Conservation (phyloP, 176 grass and related monocot genomes). For the Eleusine indica region DNA sequence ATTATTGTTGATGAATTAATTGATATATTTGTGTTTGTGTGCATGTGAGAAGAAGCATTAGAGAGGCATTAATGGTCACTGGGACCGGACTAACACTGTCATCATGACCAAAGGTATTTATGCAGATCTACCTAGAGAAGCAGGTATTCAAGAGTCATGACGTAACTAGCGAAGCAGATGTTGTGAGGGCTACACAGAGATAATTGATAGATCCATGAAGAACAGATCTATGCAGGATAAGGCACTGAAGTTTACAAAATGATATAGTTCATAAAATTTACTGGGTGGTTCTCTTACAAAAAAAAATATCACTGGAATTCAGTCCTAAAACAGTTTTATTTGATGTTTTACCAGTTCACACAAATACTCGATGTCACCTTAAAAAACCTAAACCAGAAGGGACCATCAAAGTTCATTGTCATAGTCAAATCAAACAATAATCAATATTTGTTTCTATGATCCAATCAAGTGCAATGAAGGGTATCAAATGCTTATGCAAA, state of each 20-base stretch:
- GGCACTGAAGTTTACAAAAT: no score
- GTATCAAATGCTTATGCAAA: constrained; percentile 40
- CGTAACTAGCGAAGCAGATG: no score
- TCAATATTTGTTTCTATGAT: constrained; percentile 4
- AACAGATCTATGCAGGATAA: no score
- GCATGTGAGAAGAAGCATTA: neutral
- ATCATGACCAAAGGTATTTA: neutral
- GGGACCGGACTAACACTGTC: neutral
- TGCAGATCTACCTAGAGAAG: constrained; percentile 5
- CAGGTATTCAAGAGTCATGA: neutral
- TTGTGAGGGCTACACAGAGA: no score
- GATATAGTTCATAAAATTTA: no score
- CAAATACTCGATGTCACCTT: neutral
- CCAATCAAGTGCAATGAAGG: constrained; percentile 25
- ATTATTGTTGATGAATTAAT: neutral
- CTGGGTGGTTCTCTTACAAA: no score
- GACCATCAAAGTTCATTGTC: neutral
- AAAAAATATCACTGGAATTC: constrained; percentile 4
- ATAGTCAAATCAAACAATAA: neutral
- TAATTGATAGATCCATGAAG: no score
- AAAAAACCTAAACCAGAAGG: neutral
- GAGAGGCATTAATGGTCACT: constrained; percentile 12
- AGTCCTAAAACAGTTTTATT: neutral
- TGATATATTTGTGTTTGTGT: neutral
- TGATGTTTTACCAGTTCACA: constrained; percentile 8